These are phyloP conservation scores for Geotrichum phurueaensis DNA, from an alignment of 1,139 yeast genomes.

Conservation along the genomic window DNA sequence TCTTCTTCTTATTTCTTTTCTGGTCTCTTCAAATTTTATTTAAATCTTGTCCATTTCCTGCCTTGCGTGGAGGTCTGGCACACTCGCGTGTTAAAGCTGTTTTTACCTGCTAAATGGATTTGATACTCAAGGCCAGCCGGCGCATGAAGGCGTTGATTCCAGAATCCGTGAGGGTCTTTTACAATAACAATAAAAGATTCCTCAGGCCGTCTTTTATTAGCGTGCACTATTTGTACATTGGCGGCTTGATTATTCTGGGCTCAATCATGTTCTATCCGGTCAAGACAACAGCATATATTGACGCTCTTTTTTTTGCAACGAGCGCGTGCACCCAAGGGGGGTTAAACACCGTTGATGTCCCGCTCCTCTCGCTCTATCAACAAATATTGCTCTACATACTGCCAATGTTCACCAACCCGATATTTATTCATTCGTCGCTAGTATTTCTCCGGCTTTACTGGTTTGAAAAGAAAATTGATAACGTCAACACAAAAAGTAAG, in stretches of 20 bases:
- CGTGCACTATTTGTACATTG: constrained; percentile 15
- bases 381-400: constrained; percentile 48
- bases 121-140: neutral
- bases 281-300: constrained; percentile 60
- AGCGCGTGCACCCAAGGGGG: constrained; percentile 93
- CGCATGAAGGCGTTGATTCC: neutral
- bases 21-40: neutral
- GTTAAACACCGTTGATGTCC: constrained; percentile 67
- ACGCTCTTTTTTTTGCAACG: constrained; percentile 66
- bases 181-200: neutral
- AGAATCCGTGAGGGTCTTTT: neutral
- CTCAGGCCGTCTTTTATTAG: constrained; percentile 9
- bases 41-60: neutral
- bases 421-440: constrained; percentile 64
- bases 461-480: constrained; percentile 83
- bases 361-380: constrained; percentile 60
- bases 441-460: constrained; percentile 14
- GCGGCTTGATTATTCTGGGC: constrained; percentile 42
- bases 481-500: constrained; percentile 69
- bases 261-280: constrained; percentile 73
- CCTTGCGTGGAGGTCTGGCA: neutral
- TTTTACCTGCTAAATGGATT: neutral
- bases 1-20: neutral
- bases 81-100: neutral
- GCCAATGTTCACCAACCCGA: constrained; percentile 72